phyloP scores from a whole-genome alignment of 164 flowering plant species.

The Malania oleifera region DNA sequence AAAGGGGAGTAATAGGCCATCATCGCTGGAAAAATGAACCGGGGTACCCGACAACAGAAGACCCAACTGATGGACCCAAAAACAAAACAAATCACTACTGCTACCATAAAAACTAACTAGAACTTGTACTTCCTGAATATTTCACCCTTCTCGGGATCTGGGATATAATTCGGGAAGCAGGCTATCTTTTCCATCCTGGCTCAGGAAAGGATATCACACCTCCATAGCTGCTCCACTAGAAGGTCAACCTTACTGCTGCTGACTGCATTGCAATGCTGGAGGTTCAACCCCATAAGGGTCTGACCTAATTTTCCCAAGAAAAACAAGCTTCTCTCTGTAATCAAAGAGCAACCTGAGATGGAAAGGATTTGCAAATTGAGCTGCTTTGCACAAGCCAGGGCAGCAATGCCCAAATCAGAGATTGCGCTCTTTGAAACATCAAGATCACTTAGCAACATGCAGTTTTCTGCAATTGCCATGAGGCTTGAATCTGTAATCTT shows the following conservation, averaged over 20 bases:
- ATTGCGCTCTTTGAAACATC: constrained; percentile 58
- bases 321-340: constrained; percentile 47
- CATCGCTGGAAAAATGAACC: constrained; percentile 25
- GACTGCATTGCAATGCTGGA: constrained; percentile 55
- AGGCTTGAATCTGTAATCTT: constrained; percentile 57
- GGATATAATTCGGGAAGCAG: constrained; percentile 5
- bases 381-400: constrained; percentile 38
- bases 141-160: not conserved
- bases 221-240: constrained; percentile 50
- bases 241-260: constrained; percentile 35
- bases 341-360: constrained; percentile 51
- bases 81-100: constrained; percentile 24
- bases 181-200: not conserved
- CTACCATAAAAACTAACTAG: constrained; percentile 18
- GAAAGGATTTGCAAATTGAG: constrained; percentile 55
- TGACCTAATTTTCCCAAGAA: constrained; percentile 38
- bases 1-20: constrained; percentile 18
- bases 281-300: constrained; percentile 50
- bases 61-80: constrained; percentile 44
- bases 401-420: constrained; percentile 50
- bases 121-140: not conserved
- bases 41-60: constrained; percentile 31
- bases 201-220: constrained; percentile 69
- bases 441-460: constrained; percentile 56
- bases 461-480: constrained; percentile 51